Evolutionary conservation across 2,329 filamentous ascomycete genomes (phyloP), one percentile per base, ranked within the genome.

Genomic region (Massarina eburnea): DNA sequence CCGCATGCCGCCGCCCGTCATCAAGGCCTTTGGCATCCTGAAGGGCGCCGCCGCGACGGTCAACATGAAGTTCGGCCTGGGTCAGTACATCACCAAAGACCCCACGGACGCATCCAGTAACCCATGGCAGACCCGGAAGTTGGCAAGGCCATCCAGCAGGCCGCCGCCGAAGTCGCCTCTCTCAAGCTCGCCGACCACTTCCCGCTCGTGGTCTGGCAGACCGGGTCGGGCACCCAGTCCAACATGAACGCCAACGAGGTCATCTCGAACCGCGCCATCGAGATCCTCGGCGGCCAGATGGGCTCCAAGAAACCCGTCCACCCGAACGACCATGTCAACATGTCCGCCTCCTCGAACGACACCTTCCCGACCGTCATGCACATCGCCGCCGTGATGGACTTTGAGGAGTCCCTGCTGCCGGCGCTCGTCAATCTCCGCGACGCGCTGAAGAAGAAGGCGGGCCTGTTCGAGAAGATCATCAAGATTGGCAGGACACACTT

Each of bases 221-320:
- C 94, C 43, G 94, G 94, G 55, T 97, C 94, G 40, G 94, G 94
- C 70, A 97, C 94, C 22, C 94, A 97, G 80, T 96, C 91, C 73
- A 97, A 96, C 84, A 97, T 97, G 94, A 99, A 99, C 78, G 91
- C 92, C 71, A 99, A 99, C 79, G 94, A 99, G 74, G 94, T 99
- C 74, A 97, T 99, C 74, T 96, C 92, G 57, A 99, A 97, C 83
- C 89, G 94, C 58, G 94, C 94, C 57, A 97, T 97, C 73, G 92
- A 97, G 80, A 95, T 97, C 55, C 82, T 97, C 43, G 94, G 94
- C 61, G 94, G 94, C 64, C 81, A 81, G 57, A 96, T 91, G 89
- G 94, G 94, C 62, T 86, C 80, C 82, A 97, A 97, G 86, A 96
- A 95, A 80, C 94, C 94, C 21, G 94, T 99, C 55, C 94, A 99